These are phyloP conservation scores for Neurospora cerealis DNA, from an alignment of 495 filamentous ascomycete genomes.

Conservation along the genomic window DNA sequence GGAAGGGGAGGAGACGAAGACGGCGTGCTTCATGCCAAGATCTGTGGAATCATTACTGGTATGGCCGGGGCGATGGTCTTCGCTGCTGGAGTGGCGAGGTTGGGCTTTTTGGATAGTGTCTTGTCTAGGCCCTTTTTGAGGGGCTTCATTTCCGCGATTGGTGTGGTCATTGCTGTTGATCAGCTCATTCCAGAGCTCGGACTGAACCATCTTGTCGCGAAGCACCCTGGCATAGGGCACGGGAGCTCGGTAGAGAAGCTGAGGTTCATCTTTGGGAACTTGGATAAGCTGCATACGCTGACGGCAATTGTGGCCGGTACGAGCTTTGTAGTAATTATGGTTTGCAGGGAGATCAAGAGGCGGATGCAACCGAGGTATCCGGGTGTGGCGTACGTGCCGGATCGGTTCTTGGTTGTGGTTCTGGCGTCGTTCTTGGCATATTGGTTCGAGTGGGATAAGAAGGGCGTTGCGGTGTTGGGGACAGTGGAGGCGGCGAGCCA, in stretches of 20 bases:
- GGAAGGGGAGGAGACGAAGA: constrained; percentile 65
- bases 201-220: constrained; percentile 49
- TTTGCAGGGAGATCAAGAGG: constrained; percentile 70
- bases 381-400: constrained; percentile 78
- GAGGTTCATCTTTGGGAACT: constrained; percentile 62
- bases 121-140: constrained; percentile 84
- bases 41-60: constrained; percentile 83
- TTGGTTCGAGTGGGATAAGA: constrained; percentile 66
- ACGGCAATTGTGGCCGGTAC: constrained; percentile 66
- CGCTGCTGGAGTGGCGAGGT: constrained; percentile 64
- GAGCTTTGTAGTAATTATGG: constrained; percentile 83
- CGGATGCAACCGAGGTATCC: constrained; percentile 73
- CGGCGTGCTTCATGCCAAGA: constrained; percentile 56
- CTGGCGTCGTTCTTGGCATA: constrained; percentile 74
- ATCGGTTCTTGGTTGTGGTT: constrained; percentile 86
- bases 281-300: constrained; percentile 53
- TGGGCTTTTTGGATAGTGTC: constrained; percentile 95
- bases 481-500: constrained; percentile 60
- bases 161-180: constrained; percentile 90
- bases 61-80: constrained; percentile 83
- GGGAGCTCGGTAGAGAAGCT: constrained; percentile 80
- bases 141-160: constrained; percentile 94
- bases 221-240: constrained; percentile 53
- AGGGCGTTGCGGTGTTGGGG: constrained; percentile 77
- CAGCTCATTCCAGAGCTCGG: constrained; percentile 89